A percentile compares a stretch with the other conserved stretches of the same genome.
Conservation (phyloP, 805 yeast species). For the Starmera amethionina region DNA sequence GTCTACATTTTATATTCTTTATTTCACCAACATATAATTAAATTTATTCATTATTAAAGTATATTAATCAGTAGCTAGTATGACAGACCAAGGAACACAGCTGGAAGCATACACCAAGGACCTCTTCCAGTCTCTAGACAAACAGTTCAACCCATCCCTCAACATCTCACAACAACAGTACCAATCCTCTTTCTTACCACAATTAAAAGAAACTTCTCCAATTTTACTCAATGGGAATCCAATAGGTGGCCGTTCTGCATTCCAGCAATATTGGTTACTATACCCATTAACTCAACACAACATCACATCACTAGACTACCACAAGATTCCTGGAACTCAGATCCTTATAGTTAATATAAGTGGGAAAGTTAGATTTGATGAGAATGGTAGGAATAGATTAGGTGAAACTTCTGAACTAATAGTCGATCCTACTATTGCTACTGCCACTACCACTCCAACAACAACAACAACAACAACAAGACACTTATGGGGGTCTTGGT, state of each 20-base stretch:
- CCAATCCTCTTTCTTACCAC: slow-evolving; percentile 26
- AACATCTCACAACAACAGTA: slow-evolving; percentile 8
- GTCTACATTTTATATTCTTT: no score
- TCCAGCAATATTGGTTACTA: slow-evolving; percentile 49
- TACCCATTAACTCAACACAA: slow-evolving; percentile 53
- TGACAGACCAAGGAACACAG: slow-evolving; percentile 4
- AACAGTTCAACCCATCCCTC: slow-evolving; percentile 2
- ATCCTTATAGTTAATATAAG: slow-evolving; percentile 38
- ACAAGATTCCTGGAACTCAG: slow-evolving; percentile 57
- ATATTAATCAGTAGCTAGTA: no score
- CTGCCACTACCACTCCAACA: slow-evolving; percentile 3
- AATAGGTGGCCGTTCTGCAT: slow-evolving; percentile 36
- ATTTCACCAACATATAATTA: no score
- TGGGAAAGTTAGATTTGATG: slow-evolving; percentile 65
- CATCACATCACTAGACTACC: slow-evolving; percentile 55
- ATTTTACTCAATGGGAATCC: slow-evolving; percentile 54
- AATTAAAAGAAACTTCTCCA: slow-evolving; percentile 40
- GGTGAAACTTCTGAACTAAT: slow-evolving; percentile 42
- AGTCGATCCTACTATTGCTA: slow-evolving; percentile 25
- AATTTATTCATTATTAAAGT: no score
- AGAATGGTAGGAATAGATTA: slow-evolving; percentile 55
- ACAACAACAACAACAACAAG: slow-evolving; percentile 19
- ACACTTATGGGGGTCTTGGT: slow-evolving; percentile 60
- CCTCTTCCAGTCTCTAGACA: slow-evolving; percentile 16
- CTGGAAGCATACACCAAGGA: slow-evolving; percentile 16